A percentile compares a stretch with the other conserved stretches of the same genome.
These are phyloP conservation scores for Juncus effusus DNA, from an alignment of 176 grass and related monocot genomes.

Conservation along the genomic window DNA sequence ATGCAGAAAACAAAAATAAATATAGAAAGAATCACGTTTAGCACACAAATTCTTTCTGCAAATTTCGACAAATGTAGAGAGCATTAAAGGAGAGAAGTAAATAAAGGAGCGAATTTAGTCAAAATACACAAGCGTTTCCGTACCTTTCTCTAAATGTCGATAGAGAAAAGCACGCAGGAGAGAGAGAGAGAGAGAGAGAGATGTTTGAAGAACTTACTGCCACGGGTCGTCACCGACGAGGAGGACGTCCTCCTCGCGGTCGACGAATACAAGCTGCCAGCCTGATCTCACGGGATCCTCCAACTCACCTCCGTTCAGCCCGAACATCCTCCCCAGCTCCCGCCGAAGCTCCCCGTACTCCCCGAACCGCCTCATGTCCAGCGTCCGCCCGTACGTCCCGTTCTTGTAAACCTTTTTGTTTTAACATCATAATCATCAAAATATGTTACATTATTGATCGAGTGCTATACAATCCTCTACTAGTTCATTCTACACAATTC, in stretches of 20 bases:
- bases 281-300: slow-evolving; percentile 99
- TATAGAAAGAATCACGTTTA: too few species aligned
- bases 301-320: slow-evolving; percentile 75
- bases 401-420: slow-evolving; percentile 75
- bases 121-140: too few species aligned
- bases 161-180: neutral
- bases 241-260: slow-evolving; percentile 88
- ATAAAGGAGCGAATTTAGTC: too few species aligned
- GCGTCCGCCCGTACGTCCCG: slow-evolving; percentile 76
- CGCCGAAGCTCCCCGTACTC: slow-evolving; percentile 77
- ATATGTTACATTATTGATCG: too few species aligned
- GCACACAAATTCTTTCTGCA: too few species aligned
- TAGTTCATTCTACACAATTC: too few species aligned
- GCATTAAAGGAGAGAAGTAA: too few species aligned
- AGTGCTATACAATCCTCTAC: too few species aligned
- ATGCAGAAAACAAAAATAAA: too few species aligned
- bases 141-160: too few species aligned
- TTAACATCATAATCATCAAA: neutral
- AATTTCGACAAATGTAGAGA: too few species aligned
- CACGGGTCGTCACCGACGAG: slow-evolving; percentile 92
- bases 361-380: slow-evolving; percentile 87
- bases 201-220: slow-evolving; percentile 51
- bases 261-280: slow-evolving; percentile 99
- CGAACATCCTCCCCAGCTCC: slow-evolving; percentile 84
- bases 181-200: neutral